phyloP scores from a whole-genome alignment of 2,329 filamentous ascomycete genomes.

The Verticillium nonalfalfae region DNA sequence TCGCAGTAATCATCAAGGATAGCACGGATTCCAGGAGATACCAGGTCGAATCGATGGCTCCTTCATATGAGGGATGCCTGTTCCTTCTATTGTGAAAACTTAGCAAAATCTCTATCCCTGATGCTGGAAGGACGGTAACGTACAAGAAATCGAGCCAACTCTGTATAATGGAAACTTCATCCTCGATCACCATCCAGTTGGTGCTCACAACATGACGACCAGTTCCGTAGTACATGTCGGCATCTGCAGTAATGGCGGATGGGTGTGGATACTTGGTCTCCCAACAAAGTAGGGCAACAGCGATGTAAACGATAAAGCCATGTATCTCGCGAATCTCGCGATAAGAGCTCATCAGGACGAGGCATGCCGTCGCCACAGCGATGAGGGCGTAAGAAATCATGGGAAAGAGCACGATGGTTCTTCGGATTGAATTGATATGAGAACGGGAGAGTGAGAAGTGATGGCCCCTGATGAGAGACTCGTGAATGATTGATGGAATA shows the following conservation, averaged over 20 bases:
- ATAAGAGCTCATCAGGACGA: not conserved
- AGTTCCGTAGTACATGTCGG: not conserved
- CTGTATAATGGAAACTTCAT: not conserved
- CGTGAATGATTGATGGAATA: not conserved
- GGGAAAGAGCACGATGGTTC: not conserved
- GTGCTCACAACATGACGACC: not conserved
- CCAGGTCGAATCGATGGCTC: not conserved
- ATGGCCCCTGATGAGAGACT: not conserved
- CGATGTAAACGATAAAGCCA: not conserved
- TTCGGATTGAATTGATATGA: not conserved
- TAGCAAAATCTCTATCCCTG: no score
- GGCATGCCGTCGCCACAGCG: not conserved
- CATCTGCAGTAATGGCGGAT: not conserved
- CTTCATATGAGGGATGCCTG: not conserved
- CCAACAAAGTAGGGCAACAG: not conserved
- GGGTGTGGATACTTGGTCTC: not conserved
- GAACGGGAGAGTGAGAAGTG: not conserved
- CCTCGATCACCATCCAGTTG: not conserved
- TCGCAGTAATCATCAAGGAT: not conserved
- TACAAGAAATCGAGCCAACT: not conserved
- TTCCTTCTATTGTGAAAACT: not conserved
- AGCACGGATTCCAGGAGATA: not conserved
- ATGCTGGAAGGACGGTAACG: not conserved
- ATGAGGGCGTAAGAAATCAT: not conserved
- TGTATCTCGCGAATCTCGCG: not conserved